A percentile compares a stretch with the other conserved stretches of the same genome.
Conservation (phyloP, 2,329 filamentous ascomycete genomes). For the Botrytis tulipae region DNA sequence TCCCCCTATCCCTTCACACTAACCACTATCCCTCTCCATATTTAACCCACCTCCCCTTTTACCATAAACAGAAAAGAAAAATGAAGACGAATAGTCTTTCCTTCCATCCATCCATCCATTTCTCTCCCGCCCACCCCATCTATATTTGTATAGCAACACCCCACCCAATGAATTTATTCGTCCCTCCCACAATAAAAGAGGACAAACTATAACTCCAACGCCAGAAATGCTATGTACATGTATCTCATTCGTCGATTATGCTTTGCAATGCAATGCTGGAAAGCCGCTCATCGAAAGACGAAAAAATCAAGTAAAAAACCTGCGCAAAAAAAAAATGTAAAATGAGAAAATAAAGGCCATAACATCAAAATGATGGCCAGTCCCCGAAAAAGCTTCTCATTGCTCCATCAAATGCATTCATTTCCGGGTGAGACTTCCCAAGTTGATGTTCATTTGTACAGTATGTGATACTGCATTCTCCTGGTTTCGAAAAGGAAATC, state of each 20-base stretch:
- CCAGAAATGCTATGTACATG: constrained; percentile 22
- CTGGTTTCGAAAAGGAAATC: neutral
- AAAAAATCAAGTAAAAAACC: neutral
- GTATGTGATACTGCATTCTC: neutral
- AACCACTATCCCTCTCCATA: neutral
- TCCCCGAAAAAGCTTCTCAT: neutral
- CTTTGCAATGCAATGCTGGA: constrained; percentile 2
- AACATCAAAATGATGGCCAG: neutral
- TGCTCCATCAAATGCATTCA: constrained; percentile 3
- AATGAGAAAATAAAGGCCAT: neutral
- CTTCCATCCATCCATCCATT: neutral
- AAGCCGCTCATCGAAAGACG: constrained; percentile 8
- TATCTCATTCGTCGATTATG: constrained; percentile 16
- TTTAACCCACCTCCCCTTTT: neutral
- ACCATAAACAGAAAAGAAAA: constrained; percentile 4
- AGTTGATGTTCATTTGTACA: neutral
- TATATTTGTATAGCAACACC: constrained; percentile 2
- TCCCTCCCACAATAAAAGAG: neutral
- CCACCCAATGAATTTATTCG: constrained; percentile 16
- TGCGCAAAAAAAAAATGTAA: constrained; percentile 2
- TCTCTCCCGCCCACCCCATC: constrained; percentile 3
- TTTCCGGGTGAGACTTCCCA: neutral
- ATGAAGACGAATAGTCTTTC: neutral
- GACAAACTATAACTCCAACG: constrained; percentile 3
- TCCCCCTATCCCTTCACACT: neutral